Base-by-base conservation (phyloP, 2,329 filamentous ascomycete species). In the Nemania sp. region DNA sequence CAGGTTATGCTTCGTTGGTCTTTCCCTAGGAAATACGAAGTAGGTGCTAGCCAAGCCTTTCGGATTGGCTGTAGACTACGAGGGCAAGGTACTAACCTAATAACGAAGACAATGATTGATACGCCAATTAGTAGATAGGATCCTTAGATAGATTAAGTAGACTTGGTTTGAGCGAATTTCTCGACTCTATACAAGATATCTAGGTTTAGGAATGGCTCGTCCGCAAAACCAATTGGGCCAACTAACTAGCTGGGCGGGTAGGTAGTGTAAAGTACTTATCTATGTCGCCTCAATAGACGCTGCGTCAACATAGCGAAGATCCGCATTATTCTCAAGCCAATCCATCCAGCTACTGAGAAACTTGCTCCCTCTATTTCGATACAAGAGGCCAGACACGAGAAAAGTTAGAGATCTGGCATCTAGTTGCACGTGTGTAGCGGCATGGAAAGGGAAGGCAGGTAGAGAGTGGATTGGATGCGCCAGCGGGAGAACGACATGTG, bases 311-410 rank as follows among this genome's bases (percentile, higher is more conserved):
- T 97, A 98, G 72, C 95, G 83, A 67, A 98, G 78, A 77, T 98
- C 94, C 7, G 92, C 90, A 70, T 96, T 81, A 65, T 97, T 91
- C 75, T 98, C 94, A 32, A 98, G 80, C 74, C 90, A 94, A 10
- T 83, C 85, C 91, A 97, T 97, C 95, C 94, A 98, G 63, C 83
- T 83, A 76, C 91, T 92, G 63, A 98, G 81, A 73, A 97, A 98
- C 60, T 81, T 82, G 75, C 90, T 92, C 21, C 93, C 93, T 76
- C 91, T 96, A 60, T 53, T 13, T 32, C 45, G 49, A 34, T 20
- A 15, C 40, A 57, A 5, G 48, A 15, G 18, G 15, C 17, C 25
- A 29, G 17, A 50, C 18, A 29, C n/a, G 25, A 21, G 46, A 47
- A 18, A 57, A 18, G 55, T 67, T 53, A 59, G 60, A 57, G 43